phyloP scores from a whole-genome alignment of 2,329 filamentous ascomycete species.

The Venturia nashicola region DNA sequence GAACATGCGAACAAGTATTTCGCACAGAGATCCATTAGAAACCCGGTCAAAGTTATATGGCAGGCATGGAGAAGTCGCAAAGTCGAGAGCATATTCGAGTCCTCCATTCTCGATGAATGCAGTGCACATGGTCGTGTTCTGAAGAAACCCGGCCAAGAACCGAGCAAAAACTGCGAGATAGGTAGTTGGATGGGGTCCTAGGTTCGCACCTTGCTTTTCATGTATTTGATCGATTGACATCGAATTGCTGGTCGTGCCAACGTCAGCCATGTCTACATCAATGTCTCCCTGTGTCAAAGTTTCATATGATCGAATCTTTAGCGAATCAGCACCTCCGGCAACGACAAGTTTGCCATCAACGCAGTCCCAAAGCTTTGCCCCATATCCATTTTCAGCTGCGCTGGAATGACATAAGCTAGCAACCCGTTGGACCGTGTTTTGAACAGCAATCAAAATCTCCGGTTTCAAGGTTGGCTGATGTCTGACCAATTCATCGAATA shows the following conservation, averaged over 20 bases:
- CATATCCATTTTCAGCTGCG: conserved; percentile 57
- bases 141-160: conserved; percentile 68
- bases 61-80: conserved; percentile 71
- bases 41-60: conserved; percentile 25
- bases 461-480: conserved; percentile 79
- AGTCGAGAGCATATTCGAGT: conserved; percentile 71
- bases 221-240: conserved; percentile 29
- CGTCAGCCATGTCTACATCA: conserved; percentile 2
- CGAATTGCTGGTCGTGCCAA: not conserved
- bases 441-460: conserved; percentile 70
- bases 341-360: conserved; percentile 2
- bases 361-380: conserved; percentile 58
- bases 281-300: not conserved
- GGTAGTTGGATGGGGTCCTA: conserved; percentile 42
- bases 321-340: not conserved
- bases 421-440: conserved; percentile 79
- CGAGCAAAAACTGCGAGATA: conserved; percentile 66
- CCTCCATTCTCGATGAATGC: conserved; percentile 69
- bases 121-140: conserved; percentile 58
- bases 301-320: not conserved
- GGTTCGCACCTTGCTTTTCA: conserved; percentile 32
- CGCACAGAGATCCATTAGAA: conserved; percentile 15
- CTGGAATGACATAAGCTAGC: conserved; percentile 60
- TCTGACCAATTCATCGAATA: conserved; percentile 86
- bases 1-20: conserved; percentile 61